Evolutionary conservation across 2,329 filamentous ascomycete species (phyloP).

Genomic region (Ascochyta lentis): DNA sequence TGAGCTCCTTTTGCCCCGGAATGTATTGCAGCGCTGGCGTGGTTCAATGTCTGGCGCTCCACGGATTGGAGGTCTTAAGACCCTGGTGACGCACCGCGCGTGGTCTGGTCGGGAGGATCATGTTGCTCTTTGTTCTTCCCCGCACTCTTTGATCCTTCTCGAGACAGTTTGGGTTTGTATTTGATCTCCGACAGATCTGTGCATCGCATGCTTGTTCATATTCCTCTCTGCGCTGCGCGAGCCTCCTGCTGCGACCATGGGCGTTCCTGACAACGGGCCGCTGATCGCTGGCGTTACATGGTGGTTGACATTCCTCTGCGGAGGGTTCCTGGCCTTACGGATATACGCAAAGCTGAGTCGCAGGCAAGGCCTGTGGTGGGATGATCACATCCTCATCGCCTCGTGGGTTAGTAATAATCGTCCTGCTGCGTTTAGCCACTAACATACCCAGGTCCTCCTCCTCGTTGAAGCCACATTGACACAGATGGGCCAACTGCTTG

Average conservation of each 20-base stretch:
- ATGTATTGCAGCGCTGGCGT: not conserved
- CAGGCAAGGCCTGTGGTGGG: conserved; percentile 38
- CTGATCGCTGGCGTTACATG: conserved; percentile 36
- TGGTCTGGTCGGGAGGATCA: conserved; percentile 12
- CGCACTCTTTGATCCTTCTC: conserved; percentile 6
- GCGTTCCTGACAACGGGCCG: conserved; percentile 30
- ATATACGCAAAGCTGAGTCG: conserved; percentile 38
- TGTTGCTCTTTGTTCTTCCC: conserved; percentile 4
- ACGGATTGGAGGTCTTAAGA: conserved; percentile 3
- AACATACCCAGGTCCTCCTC: conserved; percentile 27
- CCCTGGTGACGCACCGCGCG: conserved; percentile 9
- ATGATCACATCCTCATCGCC: conserved; percentile 35
- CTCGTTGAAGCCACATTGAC: conserved; percentile 28
- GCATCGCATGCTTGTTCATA: conserved; percentile 3
- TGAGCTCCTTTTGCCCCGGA: conserved; percentile 5
- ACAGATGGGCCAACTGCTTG: conserved; percentile 29
- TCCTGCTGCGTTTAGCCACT: not conserved
- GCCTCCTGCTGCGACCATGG: conserved; percentile 7
- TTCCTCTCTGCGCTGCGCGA: not conserved
- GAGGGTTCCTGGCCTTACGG: conserved; percentile 30
- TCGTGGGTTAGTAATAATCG: conserved; percentile 29
- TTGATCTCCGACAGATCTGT: conserved; percentile 1
- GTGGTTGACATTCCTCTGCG: conserved; percentile 30
- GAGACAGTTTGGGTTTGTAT: conserved; percentile 1
- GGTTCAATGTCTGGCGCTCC: not conserved